Evolutionary conservation across 805 yeast genomes (phyloP).

Genomic region (Wickerhamiella vanderwaltii): DNA sequence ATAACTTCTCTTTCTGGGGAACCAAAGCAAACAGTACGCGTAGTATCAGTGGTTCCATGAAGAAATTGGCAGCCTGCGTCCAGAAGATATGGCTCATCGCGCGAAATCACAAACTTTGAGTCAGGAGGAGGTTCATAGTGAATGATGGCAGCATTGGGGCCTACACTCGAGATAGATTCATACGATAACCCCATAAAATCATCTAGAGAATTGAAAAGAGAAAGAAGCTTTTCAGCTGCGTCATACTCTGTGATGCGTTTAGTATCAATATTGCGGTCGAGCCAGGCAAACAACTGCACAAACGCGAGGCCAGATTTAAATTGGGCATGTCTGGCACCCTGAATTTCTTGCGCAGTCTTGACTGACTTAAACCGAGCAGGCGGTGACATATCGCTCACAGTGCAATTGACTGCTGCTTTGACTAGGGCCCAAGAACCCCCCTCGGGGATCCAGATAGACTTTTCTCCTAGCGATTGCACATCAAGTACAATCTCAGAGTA

Average conservation of each 20-base stretch:
- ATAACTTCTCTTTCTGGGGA: conserved; percentile 48
- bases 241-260: conserved; percentile 43
- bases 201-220: conserved; percentile 29
- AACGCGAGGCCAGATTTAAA: conserved; percentile 72
- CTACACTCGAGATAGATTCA: conserved; percentile 63
- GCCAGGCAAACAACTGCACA: conserved; percentile 68
- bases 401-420: conserved; percentile 34
- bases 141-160: conserved; percentile 64
- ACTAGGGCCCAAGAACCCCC: conserved; percentile 59
- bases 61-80: conserved; percentile 88
- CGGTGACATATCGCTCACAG: conserved; percentile 42
- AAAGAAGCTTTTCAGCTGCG: conserved; percentile 43
- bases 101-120: conserved; percentile 48
- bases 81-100: conserved; percentile 55
- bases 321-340: conserved; percentile 66
- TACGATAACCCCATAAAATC: conserved; percentile 49
- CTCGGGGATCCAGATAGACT: conserved; percentile 39
- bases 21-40: conserved; percentile 69
- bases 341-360: conserved; percentile 61
- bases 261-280: conserved; percentile 44
- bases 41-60: conserved; percentile 95
- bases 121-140: conserved; percentile 57
- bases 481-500: conserved; percentile 52
- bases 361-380: conserved; percentile 56
- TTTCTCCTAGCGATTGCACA: conserved; percentile 22